phyloP scores from a whole-genome alignment of 75 land plant species.

The Cunninghamia lanceolata region DNA sequence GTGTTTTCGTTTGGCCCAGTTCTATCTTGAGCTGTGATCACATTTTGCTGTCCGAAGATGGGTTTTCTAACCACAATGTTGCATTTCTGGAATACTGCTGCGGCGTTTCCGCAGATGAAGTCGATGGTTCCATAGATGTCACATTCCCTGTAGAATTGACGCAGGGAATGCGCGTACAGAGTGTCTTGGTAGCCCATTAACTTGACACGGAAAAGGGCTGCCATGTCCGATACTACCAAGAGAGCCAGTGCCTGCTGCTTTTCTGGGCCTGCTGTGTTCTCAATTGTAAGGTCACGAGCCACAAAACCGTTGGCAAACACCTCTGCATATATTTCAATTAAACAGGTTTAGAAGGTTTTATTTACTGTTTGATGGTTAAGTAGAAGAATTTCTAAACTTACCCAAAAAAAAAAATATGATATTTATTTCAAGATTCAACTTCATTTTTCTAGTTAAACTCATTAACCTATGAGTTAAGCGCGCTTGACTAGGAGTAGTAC shows the following conservation, averaged over 20 bases:
- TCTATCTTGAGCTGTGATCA: conserved; percentile 39
- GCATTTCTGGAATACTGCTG: conserved; percentile 37
- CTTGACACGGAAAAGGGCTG: conserved; percentile 27
- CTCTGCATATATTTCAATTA: conserved; percentile 12
- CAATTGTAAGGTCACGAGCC: conserved; percentile 24
- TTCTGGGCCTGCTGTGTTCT: conserved; percentile 35
- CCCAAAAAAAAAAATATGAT: too few relatives aligned
- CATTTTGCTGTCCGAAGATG: conserved; percentile 1
- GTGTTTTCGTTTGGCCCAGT: conserved; percentile 32
- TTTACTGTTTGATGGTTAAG: too few relatives aligned
- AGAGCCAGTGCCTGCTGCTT: conserved; percentile 29
- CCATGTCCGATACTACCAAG: conserved; percentile 18
- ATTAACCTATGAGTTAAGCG: too few relatives aligned
- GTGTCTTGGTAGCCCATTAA: conserved; percentile 42
- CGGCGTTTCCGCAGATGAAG: conserved; percentile 45
- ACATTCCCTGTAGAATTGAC: conserved; percentile 39
- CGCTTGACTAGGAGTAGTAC: too few relatives aligned
- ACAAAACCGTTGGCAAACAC: conserved; percentile 26
- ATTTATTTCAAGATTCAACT: too few relatives aligned
- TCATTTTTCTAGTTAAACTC: too few relatives aligned
- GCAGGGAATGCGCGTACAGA: conserved; percentile 23
- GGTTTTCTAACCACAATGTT: conserved; percentile 16
- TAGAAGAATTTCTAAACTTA: too few relatives aligned
- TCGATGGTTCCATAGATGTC: conserved; percentile 36
- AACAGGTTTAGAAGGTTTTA: background rate